Base-by-base conservation (phyloP, 2,329 filamentous ascomycete species). In the Penicillium sp. region DNA sequence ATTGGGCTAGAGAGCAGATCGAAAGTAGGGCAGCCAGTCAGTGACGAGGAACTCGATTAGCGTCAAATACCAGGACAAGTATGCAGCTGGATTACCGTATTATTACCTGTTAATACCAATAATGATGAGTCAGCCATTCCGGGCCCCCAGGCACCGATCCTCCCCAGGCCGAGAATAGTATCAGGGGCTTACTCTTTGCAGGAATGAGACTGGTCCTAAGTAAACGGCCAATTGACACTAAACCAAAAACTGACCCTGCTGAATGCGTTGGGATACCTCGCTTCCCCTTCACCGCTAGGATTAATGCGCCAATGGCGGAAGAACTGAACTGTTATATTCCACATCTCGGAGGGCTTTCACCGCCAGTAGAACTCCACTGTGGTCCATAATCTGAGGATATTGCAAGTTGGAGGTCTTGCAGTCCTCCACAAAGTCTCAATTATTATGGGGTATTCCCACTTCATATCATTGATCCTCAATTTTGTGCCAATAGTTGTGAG, bases 91-190 rank as follows among this genome's bases (percentile, higher is more conserved):
- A 16, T 22, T 19, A 16, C 4, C 3, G 43, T 46, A 46, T 33
- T 30, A 33, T 40, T 46, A 31, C 43, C 49, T 31, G 29, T 31
- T 12, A 31, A 13, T 13, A 31, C 5, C 18, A 35, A 55, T 55
- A 55, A 56, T 54, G 55, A 54, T 61, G 58, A 60, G 57, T 60
- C 57, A 61, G 57, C 58, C 53, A 58, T 61, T 61, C 53, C 46
- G 53, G 14, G 1, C 53, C 46, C 8, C 22, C 22, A 25, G 22
- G 22, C 22, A 25, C 22, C n/a, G n/a, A n/a, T n/a, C n/a, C 22
- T 8, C 22, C 22, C 22, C 22, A 25, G 22, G 22, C 22, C 22
- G 5, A 46, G 48, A 57, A 54, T 53, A 54, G 51, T n/a, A 35
- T 18, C 31, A 35, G 14, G 33, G 14, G 14, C 35, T 37, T 12